Conservation (phyloP, 1,284 basidiomycete species). For the Papiliotrema terrestris region DNA sequence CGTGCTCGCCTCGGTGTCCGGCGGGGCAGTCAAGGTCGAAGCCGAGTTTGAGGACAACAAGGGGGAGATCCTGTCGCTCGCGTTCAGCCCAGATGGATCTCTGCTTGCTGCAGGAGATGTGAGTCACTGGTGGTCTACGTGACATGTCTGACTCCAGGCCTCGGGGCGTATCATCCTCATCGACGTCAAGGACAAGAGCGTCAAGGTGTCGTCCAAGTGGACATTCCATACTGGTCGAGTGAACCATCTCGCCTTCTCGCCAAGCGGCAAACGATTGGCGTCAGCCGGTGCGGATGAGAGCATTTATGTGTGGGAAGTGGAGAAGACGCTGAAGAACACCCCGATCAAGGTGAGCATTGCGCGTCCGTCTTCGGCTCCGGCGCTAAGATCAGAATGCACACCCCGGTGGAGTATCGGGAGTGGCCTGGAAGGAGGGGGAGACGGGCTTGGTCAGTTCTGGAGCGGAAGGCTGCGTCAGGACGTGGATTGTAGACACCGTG, state of each 20-base stretch:
- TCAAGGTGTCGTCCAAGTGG: conserved; percentile 72
- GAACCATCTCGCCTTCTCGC: conserved; percentile 72
- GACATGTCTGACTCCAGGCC: conserved; percentile 12
- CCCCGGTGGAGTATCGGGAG: conserved; percentile 74
- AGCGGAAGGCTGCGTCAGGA: conserved; percentile 74
- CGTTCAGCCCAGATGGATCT: conserved; percentile 74
- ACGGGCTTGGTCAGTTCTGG: conserved; percentile 68
- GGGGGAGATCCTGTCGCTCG: conserved; percentile 68
- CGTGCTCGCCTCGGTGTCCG: conserved; percentile 50
- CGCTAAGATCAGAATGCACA: conserved; percentile 61
- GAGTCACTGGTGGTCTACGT: conserved; percentile 26
- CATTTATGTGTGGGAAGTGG: conserved; percentile 83
- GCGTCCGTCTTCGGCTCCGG: not conserved
- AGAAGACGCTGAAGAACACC: conserved; percentile 71
- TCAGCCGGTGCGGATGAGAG: conserved; percentile 89
- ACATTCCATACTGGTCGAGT: conserved; percentile 82
- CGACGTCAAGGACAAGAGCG: conserved; percentile 64
- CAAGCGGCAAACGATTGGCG: conserved; percentile 69
- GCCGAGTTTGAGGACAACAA: conserved; percentile 64
- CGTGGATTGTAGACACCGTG: conserved; percentile 54
- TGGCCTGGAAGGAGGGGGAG: conserved; percentile 66
- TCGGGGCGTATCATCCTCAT: conserved; percentile 46
- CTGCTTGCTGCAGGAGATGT: conserved; percentile 80
- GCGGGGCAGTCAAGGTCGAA: conserved; percentile 19
- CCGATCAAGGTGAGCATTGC: conserved; percentile 59